phyloP scores from a whole-genome alignment of 768 basidiomycete genomes.

The Lentinula detonsa region DNA sequence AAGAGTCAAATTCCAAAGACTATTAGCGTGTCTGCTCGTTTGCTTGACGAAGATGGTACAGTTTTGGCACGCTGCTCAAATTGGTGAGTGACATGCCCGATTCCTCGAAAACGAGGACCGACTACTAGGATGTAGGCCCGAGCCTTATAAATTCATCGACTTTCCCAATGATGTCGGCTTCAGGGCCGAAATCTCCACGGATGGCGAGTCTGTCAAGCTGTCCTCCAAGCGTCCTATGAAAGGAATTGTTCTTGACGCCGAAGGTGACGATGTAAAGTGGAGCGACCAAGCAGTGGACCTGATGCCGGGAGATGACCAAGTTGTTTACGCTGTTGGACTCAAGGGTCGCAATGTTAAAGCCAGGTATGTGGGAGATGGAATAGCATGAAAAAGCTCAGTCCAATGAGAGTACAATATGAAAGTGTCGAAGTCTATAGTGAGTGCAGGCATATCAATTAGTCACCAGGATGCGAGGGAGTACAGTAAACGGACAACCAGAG shows the following conservation, averaged over 20 bases:
- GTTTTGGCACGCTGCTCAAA: slow-evolving; percentile 73
- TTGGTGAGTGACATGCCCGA: slow-evolving; percentile 40
- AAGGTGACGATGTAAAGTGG: slow-evolving; percentile 71
- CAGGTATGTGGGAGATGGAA: slow-evolving; percentile 73
- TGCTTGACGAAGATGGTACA: slow-evolving; percentile 46
- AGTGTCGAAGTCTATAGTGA: neutral
- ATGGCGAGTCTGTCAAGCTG: slow-evolving; percentile 56
- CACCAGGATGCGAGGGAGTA: neutral
- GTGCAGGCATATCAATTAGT: slow-evolving; percentile 6
- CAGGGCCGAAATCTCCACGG: slow-evolving; percentile 36
- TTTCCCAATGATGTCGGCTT: slow-evolving; percentile 72
- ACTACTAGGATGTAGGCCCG: slow-evolving; percentile 56
- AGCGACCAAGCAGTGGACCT: slow-evolving; percentile 90
- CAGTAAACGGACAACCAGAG: slow-evolving; percentile 11
- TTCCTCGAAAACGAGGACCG: neutral
- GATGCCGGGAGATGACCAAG: slow-evolving; percentile 79
- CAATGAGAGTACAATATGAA: slow-evolving; percentile 5
- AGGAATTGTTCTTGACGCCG: slow-evolving; percentile 76
- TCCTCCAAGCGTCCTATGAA: slow-evolving; percentile 71
- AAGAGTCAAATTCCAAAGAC: slow-evolving; percentile 56
- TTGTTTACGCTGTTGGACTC: slow-evolving; percentile 58
- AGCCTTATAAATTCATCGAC: slow-evolving; percentile 88
- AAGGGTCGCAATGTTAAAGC: slow-evolving; percentile 57
- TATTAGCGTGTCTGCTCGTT: slow-evolving; percentile 67
- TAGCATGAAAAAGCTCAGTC: slow-evolving; percentile 37